Evolutionary conservation across 495 filamentous ascomycete genomes (phyloP), one percentile per base, ranked within the genome.

Genomic region (Eremomyces bilateralis): DNA sequence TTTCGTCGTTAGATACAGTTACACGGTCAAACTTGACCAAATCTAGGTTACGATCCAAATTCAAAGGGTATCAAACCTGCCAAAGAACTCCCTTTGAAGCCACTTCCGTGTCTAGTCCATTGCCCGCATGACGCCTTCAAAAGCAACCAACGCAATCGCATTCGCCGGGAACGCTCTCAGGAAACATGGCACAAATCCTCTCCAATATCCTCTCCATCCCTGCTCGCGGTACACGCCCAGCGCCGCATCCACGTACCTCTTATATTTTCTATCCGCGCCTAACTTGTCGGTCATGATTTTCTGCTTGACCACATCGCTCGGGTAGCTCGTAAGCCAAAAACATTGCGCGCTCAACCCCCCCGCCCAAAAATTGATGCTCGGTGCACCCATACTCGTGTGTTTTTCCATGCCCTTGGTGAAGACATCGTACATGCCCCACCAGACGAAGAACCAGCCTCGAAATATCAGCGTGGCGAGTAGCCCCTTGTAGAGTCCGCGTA

Each of bases 161-260:
- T 97, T 97, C 33, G 88, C 88, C 31, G 88, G 88, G 54, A 97
- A 97, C 10, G 88, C 88, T 48, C 88, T 64, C 37, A 93, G 51
- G 51, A 94, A 90, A 50, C 85, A 94, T 0, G 88, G 88, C 42
- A 85, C 37, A 48, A 97, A 97, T 1, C 88, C 88, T 22, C 85
- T 64, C 83, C 83, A 95, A 53, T 80, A 94, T 2, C 82, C 85
- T 46, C 52, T 73, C 51, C 46, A 64, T 4, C 88, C 88, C 27
- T 61, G 54, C 49, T 91, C 81, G 20, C 54, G 53, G 50, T 73
- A 84, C 3, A 97, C 73, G 8, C 75, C 69, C 39, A 48, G 58
- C 12, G 80, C 84, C 1, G 88, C 85, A 43, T 81, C 71, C 45
- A 60, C 69, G 88, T 88, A 97, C 33, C 63, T 59, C 15, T 49